A percentile compares a stretch with the other conserved stretches of the same genome.
phyloP scores from a whole-genome alignment of 2,329 filamentous ascomycete species.

The Trichoderma breve region DNA sequence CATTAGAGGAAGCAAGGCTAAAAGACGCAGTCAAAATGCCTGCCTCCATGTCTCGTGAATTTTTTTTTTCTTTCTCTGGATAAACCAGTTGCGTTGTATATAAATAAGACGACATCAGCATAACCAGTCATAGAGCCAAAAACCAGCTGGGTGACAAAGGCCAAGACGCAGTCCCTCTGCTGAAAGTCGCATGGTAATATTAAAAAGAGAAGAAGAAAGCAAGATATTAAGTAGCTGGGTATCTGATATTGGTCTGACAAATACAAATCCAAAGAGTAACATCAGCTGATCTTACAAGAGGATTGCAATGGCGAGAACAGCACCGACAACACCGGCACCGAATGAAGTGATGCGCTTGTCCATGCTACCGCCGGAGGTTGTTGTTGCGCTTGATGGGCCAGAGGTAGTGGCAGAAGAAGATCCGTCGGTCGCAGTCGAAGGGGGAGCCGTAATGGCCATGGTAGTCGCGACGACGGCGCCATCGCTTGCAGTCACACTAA shows the following conservation, averaged over 20 bases:
- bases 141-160: background rate
- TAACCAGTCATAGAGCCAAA: background rate
- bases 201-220: background rate
- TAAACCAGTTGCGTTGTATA: background rate
- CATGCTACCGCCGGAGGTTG: slow-evolving; percentile 19
- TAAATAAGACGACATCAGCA: slow-evolving; percentile 1
- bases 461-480: background rate
- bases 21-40: background rate
- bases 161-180: background rate
- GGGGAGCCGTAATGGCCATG: background rate
- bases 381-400: background rate
- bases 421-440: background rate
- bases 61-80: background rate
- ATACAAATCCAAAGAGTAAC: background rate
- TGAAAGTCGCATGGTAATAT: slow-evolving; percentile 1
- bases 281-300: slow-evolving; percentile 18
- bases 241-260: slow-evolving; percentile 9
- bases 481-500: background rate
- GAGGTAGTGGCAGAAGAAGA: background rate
- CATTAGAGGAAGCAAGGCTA: slow-evolving; percentile 5
- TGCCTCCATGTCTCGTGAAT: background rate
- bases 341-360: slow-evolving; percentile 22
- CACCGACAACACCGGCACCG: slow-evolving; percentile 21
- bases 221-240: background rate
- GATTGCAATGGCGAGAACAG: slow-evolving; percentile 21